These are phyloP conservation scores for Calonectria ilicicola DNA, from an alignment of 2,329 filamentous ascomycete genomes.

Conservation along the genomic window DNA sequence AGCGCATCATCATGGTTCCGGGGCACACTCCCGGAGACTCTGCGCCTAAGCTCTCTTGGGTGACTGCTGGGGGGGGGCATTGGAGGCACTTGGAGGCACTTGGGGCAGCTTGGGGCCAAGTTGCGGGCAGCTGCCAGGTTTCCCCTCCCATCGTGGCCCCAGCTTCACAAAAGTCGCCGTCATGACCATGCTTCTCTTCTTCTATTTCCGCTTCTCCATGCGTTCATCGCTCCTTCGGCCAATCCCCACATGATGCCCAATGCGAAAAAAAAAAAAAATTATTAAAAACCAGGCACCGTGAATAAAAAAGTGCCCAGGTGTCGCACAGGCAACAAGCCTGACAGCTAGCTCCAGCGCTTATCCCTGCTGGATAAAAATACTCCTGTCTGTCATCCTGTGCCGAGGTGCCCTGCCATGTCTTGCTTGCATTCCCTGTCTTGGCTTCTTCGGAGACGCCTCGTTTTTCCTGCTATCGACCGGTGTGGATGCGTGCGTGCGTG, in stretches of 20 bases:
- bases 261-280: not conserved
- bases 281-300: too few relatives aligned
- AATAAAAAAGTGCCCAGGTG: too few relatives aligned
- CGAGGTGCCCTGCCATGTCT: not conserved
- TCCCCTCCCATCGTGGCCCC: not conserved
- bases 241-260: not conserved
- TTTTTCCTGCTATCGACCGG: not conserved
- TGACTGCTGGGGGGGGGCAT: not conserved
- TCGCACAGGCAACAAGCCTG: too few relatives aligned
- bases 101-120: not conserved
- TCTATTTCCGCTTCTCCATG: not conserved
- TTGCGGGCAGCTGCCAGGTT: not conserved
- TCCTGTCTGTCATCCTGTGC: not conserved
- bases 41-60: constrained; percentile 1
- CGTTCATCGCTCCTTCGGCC: not conserved
- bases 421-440: not conserved
- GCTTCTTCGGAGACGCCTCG: not conserved
- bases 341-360: not conserved
- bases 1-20: not conserved
- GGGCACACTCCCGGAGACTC: not conserved
- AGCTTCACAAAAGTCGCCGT: not conserved
- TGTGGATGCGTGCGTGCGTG: not conserved
- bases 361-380: not conserved
- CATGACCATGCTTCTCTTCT: not conserved
- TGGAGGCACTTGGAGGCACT: not conserved